Conservation (phyloP, 768 basidiomycete species). For the Kwoniella botswanensis region DNA sequence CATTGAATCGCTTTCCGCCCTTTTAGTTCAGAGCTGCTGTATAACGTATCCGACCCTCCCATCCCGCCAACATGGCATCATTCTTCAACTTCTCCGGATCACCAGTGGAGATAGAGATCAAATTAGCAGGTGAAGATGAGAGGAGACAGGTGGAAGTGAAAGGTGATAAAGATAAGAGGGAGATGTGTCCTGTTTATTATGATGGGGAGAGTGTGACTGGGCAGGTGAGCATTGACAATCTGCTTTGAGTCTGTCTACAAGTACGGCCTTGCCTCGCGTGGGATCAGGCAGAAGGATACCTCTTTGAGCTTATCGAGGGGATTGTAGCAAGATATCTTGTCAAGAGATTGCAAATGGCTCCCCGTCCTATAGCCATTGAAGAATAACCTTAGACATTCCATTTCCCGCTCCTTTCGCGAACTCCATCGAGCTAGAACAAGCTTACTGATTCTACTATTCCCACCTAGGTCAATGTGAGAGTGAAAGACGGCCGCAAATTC, state of each 20-base stretch:
- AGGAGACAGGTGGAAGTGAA: slow-evolving; percentile 90
- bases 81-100: slow-evolving; percentile 80
- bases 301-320: no score
- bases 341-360: no score
- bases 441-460: no score
- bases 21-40: not conserved
- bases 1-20: no score
- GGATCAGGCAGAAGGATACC: no score
- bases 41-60: not conserved
- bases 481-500: slow-evolving; percentile 92
- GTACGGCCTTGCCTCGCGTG: no score
- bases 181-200: slow-evolving; percentile 87
- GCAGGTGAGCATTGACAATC: slow-evolving; percentile 64
- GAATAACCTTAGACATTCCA: no score
- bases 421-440: no score
- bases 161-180: slow-evolving; percentile 80
- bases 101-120: slow-evolving; percentile 88
- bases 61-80: slow-evolving; percentile 69
- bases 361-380: no score
- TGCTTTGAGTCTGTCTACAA: not conserved
- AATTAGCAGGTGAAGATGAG: slow-evolving; percentile 81
- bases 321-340: no score
- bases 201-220: slow-evolving; percentile 92
- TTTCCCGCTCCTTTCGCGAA: no score
- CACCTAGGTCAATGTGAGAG: slow-evolving; percentile 76